phyloP scores from a whole-genome alignment of 306 rosid species.

The Gastrolobium bilobum region DNA sequence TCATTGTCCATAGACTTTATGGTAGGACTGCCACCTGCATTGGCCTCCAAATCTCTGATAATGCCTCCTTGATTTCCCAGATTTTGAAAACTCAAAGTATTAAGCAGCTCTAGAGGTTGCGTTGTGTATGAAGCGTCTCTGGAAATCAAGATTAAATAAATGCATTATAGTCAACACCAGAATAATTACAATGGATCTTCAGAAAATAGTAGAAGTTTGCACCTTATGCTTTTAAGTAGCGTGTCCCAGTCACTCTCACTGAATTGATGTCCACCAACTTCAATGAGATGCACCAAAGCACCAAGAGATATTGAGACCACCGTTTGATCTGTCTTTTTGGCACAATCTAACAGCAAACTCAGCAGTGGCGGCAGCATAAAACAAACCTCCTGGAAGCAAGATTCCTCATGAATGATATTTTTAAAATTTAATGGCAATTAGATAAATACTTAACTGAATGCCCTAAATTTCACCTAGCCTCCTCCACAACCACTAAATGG shows the following conservation, averaged over 20 bases:
- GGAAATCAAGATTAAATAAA: slow-evolving; percentile 48
- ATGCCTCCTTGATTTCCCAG: slow-evolving; percentile 60
- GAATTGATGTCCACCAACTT: slow-evolving; percentile 99
- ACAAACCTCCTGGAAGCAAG: slow-evolving; percentile 90
- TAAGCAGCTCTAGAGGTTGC: slow-evolving; percentile 95
- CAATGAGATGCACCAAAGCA: slow-evolving; percentile 95
- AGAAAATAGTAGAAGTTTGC: slow-evolving; percentile 31
- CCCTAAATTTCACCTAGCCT: slow-evolving; percentile 24
- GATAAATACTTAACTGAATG: slow-evolving; percentile 19
- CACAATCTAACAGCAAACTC: slow-evolving; percentile 95
- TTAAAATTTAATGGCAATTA: slow-evolving; percentile 24
- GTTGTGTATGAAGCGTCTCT: slow-evolving; percentile 97
- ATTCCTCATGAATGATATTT: slow-evolving; percentile 28
- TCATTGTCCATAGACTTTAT: slow-evolving; percentile 54
- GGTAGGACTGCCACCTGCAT: slow-evolving; percentile 56
- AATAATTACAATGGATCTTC: slow-evolving; percentile 36
- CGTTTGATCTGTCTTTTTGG: slow-evolving; percentile 95
- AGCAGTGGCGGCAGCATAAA: slow-evolving; percentile 96
- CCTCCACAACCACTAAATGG: neutral
- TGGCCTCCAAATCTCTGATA: slow-evolving; percentile 58
- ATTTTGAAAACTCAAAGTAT: slow-evolving; percentile 80
- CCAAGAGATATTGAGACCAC: slow-evolving; percentile 98
- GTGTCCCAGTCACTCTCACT: slow-evolving; percentile 96
- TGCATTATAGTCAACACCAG: slow-evolving; percentile 32
- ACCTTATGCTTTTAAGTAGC: slow-evolving; percentile 94